phyloP scores from a whole-genome alignment of 371 early-diverging fungal genomes.

The Vairimorpha ceranae region DNA sequence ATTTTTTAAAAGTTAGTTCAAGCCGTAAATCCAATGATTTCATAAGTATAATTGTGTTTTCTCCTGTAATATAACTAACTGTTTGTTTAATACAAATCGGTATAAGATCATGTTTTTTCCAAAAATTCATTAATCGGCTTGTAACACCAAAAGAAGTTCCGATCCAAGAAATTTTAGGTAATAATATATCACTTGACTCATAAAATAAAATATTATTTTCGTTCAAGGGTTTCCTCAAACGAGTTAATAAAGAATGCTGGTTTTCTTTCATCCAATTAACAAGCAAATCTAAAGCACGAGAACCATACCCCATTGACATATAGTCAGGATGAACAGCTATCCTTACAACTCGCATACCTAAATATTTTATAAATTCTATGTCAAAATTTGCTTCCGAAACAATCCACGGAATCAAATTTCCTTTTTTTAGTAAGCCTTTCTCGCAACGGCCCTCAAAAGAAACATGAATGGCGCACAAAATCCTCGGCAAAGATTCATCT shows the following conservation, averaged over 20 bases:
- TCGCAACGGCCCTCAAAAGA: conserved; percentile 88
- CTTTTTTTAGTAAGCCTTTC: conserved; percentile 67
- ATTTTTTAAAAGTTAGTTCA: background rate
- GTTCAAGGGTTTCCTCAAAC: background rate
- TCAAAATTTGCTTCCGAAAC: conserved; percentile 87
- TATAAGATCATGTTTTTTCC: conserved; percentile 78
- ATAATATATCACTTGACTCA: conserved; percentile 69
- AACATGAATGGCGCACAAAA: conserved; percentile 75
- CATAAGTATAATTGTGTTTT: conserved; percentile 88
- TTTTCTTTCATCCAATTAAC: conserved; percentile 73
- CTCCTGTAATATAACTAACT: conserved; percentile 87
- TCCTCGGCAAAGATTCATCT: conserved; percentile 72
- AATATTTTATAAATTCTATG: conserved; percentile 79
- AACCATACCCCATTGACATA: conserved; percentile 89
- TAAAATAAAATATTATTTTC: conserved; percentile 76
- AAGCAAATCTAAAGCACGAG: conserved; percentile 73
- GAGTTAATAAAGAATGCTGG: conserved; percentile 56
- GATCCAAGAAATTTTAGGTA: conserved; percentile 75
- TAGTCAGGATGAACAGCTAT: conserved; percentile 96
- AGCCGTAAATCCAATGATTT: conserved; percentile 35
- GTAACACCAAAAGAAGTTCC: conserved; percentile 93
- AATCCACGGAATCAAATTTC: conserved; percentile 95
- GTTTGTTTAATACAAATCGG: conserved; percentile 93
- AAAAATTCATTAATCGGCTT: conserved; percentile 78
- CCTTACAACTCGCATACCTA: conserved; percentile 94